phyloP scores from a whole-genome alignment of 1,284 basidiomycete genomes.

The Ustilago shanxiensis region DNA sequence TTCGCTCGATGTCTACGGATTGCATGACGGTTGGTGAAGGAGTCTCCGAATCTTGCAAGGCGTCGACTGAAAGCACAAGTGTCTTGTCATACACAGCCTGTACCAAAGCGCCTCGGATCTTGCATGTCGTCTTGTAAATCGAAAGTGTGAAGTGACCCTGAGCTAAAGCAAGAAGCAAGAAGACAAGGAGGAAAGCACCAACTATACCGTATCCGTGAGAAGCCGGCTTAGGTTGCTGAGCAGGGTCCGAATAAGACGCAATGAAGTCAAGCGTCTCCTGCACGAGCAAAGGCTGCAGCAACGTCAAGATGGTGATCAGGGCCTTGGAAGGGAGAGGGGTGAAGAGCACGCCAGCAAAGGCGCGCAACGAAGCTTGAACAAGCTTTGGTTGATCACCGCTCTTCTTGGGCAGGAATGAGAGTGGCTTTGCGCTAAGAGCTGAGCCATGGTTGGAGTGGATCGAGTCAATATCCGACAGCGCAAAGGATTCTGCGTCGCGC shows the following conservation, averaged over 20 bases:
- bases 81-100: conserved; percentile 51
- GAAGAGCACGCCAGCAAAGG: conserved; percentile 34
- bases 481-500: neutral
- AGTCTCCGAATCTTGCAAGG: conserved; percentile 30
- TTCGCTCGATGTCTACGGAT: conserved; percentile 57
- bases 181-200: conserved; percentile 52
- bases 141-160: conserved; percentile 33
- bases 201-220: conserved; percentile 50
- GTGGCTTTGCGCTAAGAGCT: neutral
- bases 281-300: conserved; percentile 52
- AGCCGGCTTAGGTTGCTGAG: conserved; percentile 24
- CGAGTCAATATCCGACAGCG: conserved; percentile 3
- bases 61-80: conserved; percentile 42
- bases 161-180: conserved; percentile 40
- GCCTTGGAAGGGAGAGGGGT: conserved; percentile 32
- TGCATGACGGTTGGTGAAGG: conserved; percentile 43
- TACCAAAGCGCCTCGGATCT: conserved; percentile 52
- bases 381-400: neutral
- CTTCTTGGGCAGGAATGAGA: conserved; percentile 7
- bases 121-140: conserved; percentile 29
- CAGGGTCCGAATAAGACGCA: conserved; percentile 18
- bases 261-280: conserved; percentile 50
- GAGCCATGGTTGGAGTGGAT: neutral
- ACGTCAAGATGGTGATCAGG: conserved; percentile 29
- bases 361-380: conserved; percentile 9